These are phyloP conservation scores for Giardia duodenalis DNA, from an alignment of 208 protist genomes.

Conservation along the genomic window DNA sequence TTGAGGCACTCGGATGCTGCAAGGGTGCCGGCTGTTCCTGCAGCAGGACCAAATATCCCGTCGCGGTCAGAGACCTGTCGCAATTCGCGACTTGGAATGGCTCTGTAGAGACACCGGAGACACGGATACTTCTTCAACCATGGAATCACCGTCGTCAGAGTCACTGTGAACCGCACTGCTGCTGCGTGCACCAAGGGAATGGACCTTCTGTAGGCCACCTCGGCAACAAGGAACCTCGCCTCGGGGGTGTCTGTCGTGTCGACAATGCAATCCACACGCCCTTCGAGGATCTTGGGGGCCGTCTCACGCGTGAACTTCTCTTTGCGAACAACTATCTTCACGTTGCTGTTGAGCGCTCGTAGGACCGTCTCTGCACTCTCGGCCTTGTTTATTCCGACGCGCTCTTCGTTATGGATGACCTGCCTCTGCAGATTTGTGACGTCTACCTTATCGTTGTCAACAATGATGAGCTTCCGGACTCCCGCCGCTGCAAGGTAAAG, in stretches of 20 bases:
- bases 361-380: background rate
- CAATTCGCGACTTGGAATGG: background rate
- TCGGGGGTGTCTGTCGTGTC: background rate
- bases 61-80: background rate
- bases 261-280: background rate
- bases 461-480: background rate
- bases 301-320: background rate
- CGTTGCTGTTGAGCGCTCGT: background rate
- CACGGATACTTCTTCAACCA: background rate
- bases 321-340: background rate
- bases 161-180: background rate
- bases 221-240: background rate
- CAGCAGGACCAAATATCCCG: background rate
- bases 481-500: background rate
- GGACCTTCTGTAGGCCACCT: background rate
- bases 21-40: background rate
- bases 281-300: background rate
- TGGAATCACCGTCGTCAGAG: background rate
- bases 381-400: background rate
- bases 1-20: background rate
- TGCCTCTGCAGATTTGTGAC: background rate
- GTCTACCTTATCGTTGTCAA: background rate
- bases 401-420: background rate
- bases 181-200: background rate
- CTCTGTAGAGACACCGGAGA: background rate